Evolutionary conservation across 306 rosid genomes (phyloP).

Genomic region (Cyclanthera cordifolia): DNA sequence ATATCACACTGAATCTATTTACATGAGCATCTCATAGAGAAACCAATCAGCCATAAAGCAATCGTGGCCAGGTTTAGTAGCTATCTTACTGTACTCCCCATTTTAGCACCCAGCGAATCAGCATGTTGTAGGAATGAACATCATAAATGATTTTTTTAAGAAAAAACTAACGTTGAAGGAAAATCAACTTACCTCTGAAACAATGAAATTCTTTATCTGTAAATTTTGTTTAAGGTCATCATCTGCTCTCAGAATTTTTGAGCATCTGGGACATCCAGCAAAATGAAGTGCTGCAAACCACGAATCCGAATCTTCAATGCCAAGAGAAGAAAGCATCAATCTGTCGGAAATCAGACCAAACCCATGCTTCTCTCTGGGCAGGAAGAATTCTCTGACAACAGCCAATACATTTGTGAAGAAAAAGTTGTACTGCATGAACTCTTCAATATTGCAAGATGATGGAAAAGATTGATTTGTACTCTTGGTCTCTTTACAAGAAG

Average conservation of each 20-base stretch:
- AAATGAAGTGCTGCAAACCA: constrained; percentile 61
- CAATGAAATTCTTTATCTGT: constrained; percentile 36
- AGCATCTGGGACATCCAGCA: constrained; percentile 63
- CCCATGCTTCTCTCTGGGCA: constrained; percentile 56
- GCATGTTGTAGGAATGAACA: neutral
- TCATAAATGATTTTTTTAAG: neutral
- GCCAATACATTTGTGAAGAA: constrained; percentile 58
- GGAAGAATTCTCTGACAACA: constrained; percentile 53
- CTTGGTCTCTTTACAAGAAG: constrained; percentile 22
- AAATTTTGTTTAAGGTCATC: constrained; percentile 46
- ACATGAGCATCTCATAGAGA: neutral
- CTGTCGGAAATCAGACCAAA: constrained; percentile 62
- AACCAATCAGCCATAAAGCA: neutral
- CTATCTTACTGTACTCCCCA: neutral
- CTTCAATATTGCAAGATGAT: constrained; percentile 45
- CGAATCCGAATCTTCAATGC: constrained; percentile 51
- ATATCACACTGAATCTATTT: neutral
- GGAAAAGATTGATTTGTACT: constrained; percentile 18
- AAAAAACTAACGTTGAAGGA: neutral
- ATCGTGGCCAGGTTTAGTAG: neutral
- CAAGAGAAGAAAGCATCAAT: constrained; percentile 67
- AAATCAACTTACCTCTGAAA: constrained; percentile 52
- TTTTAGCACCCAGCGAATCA: neutral
- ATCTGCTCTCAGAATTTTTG: constrained; percentile 53
- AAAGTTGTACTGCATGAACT: constrained; percentile 50